phyloP scores from a whole-genome alignment of 1,284 basidiomycete genomes.

The Rhodotorula sp. region DNA sequence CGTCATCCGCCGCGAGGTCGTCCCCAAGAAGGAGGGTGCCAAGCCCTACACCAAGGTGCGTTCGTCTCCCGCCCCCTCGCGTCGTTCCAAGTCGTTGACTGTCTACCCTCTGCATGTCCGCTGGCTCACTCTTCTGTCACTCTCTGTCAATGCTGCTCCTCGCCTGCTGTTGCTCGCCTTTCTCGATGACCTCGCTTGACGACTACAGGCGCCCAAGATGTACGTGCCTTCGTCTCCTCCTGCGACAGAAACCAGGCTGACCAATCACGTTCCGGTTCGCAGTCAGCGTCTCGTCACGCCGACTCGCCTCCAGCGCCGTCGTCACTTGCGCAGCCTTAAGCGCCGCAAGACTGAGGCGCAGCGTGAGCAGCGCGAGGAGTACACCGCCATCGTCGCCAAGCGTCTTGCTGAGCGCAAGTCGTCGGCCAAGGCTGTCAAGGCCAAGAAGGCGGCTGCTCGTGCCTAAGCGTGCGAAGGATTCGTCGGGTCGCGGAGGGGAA shows the following conservation, averaged over 20 bases:
- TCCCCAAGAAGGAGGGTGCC: conserved; percentile 80
- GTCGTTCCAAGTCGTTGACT: conserved; percentile 6
- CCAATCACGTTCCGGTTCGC: neutral
- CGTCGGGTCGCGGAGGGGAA: neutral
- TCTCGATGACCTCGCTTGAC: too few species aligned
- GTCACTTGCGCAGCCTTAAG: conserved; percentile 87
- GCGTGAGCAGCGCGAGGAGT: conserved; percentile 93
- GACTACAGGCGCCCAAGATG: conserved; percentile 46
- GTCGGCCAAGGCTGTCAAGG: conserved; percentile 57
- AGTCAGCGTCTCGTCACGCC: conserved; percentile 89
- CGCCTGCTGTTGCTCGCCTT: too few species aligned
- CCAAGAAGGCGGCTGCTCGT: conserved; percentile 46
- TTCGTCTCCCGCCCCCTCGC: conserved; percentile 45
- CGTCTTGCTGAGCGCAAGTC: conserved; percentile 90
- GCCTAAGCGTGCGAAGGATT: neutral
- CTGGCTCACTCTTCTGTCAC: neutral
- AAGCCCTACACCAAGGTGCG: conserved; percentile 99
- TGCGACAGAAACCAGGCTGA: neutral
- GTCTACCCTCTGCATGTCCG: neutral
- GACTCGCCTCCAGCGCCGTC: conserved; percentile 91
- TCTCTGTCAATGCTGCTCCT: neutral
- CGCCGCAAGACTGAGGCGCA: conserved; percentile 83
- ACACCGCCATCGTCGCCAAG: conserved; percentile 76
- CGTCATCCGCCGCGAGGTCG: conserved; percentile 82
- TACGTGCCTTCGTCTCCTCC: conserved; percentile 57